These are phyloP conservation scores for Oldenlandia corymbosa DNA, from an alignment of 257 asterid species.

Conservation along the genomic window DNA sequence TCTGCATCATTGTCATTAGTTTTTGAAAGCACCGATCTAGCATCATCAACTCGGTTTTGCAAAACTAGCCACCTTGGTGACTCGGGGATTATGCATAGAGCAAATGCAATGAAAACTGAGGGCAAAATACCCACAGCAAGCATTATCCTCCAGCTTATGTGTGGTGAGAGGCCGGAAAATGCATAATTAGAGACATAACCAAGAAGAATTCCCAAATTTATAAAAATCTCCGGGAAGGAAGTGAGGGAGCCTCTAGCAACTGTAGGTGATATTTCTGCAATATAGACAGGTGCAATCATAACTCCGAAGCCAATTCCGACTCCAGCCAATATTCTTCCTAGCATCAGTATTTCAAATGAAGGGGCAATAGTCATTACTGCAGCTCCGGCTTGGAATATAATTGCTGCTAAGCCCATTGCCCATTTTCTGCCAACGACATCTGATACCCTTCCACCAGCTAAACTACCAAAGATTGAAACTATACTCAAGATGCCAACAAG, in stretches of 20 bases:
- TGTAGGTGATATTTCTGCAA: constrained; percentile 89
- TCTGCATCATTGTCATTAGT: constrained; percentile 71
- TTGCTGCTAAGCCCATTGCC: constrained; percentile 91
- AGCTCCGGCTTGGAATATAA: constrained; percentile 74
- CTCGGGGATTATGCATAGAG: constrained; percentile 72
- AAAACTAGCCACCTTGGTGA: constrained; percentile 86
- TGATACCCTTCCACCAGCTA: constrained; percentile 76
- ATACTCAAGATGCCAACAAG: constrained; percentile 76
- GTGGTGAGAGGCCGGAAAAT: constrained; percentile 64
- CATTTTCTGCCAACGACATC: constrained; percentile 87
- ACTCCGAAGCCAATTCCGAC: constrained; percentile 86
- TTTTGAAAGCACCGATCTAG: constrained; percentile 58
- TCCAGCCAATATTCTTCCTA: constrained; percentile 76
- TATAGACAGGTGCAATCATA: constrained; percentile 90
- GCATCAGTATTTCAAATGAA: constrained; percentile 53
- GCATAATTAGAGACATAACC: constrained; percentile 86
- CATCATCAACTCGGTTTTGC: constrained; percentile 67
- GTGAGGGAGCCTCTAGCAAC: constrained; percentile 68
- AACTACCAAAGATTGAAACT: constrained; percentile 76
- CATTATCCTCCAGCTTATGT: constrained; percentile 81
- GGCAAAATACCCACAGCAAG: constrained; percentile 85
- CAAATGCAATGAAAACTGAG: constrained; percentile 64
- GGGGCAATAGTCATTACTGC: constrained; percentile 76
- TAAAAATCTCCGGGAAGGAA: constrained; percentile 87
- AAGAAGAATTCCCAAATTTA: constrained; percentile 74